Conservation (phyloP, 2,329 filamentous ascomycete species). For the Cordyceps fumosorosea region DNA sequence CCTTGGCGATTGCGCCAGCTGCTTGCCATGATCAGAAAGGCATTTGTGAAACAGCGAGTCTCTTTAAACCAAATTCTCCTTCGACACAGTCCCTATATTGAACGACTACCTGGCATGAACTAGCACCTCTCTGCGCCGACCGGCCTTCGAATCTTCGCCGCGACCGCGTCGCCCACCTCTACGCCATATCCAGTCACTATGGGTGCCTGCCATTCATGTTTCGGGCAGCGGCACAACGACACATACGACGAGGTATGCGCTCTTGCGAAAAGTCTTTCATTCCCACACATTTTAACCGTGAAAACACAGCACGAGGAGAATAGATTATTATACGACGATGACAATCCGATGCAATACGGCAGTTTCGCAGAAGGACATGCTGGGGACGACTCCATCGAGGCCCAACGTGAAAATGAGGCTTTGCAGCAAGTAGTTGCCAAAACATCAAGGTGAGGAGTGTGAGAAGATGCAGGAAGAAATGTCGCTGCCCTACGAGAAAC, state of each 20-base stretch:
- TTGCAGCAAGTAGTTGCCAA: conserved; percentile 57
- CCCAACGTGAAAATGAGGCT: conserved; percentile 58
- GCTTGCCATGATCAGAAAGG: neutral
- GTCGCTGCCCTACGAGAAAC: too few relatives aligned
- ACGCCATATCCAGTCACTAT: conserved; percentile 28
- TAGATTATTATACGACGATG: conserved; percentile 55
- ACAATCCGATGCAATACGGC: conserved; percentile 52
- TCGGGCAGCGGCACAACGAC: conserved; percentile 46
- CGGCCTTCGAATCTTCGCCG: neutral
- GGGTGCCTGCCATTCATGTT: conserved; percentile 56
- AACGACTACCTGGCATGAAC: conserved; percentile 1
- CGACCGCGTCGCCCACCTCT: neutral
- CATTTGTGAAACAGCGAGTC: conserved; percentile 5
- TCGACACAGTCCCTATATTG: neutral
- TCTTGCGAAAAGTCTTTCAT: neutral
- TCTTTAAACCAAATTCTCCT: neutral
- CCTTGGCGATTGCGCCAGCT: neutral
- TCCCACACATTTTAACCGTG: neutral
- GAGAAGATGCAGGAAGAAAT: neutral
- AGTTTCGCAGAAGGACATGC: conserved; percentile 54
- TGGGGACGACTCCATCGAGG: conserved; percentile 53
- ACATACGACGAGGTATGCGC: conserved; percentile 47
- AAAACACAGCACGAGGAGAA: conserved; percentile 46
- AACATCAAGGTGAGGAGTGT: conserved; percentile 51
- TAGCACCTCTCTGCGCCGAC: neutral